These are phyloP conservation scores for Alternaria gaisen DNA, from an alignment of 2,329 filamentous ascomycete genomes.

Conservation along the genomic window DNA sequence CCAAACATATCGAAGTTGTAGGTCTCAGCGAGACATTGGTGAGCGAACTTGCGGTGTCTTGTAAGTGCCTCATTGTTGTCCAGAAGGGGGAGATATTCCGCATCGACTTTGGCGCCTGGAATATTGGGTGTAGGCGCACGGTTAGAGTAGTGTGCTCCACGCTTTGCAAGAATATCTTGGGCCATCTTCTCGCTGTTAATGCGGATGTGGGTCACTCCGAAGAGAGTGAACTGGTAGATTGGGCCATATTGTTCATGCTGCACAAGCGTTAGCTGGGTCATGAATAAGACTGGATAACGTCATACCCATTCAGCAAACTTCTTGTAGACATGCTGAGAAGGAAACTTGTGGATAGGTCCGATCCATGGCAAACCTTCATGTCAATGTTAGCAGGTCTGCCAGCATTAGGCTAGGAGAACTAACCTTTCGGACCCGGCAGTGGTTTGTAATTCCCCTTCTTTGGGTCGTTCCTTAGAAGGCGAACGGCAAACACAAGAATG, in stretches of 20 bases:
- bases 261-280: not conserved
- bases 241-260: slow-evolving; percentile 8
- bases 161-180: slow-evolving; percentile 8
- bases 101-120: slow-evolving; percentile 4
- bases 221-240: slow-evolving; percentile 9
- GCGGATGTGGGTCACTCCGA: not conserved
- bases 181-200: slow-evolving; percentile 10
- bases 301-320: slow-evolving; percentile 8
- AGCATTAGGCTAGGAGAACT: not conserved
- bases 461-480: not conserved
- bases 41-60: slow-evolving; percentile 7
- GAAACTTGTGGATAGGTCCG: not conserved
- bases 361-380: slow-evolving; percentile 8
- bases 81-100: slow-evolving; percentile 6
- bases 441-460: slow-evolving; percentile 6
- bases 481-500: slow-evolving; percentile 4
- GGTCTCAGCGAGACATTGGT: slow-evolving; percentile 6
- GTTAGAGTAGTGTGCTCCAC: slow-evolving; percentile 6
- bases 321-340: slow-evolving; percentile 6
- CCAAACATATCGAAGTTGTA: slow-evolving; percentile 13
- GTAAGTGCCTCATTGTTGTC: slow-evolving; percentile 11
- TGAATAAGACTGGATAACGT: not conserved
- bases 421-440: slow-evolving; percentile 5
- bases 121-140: slow-evolving; percentile 11
- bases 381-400: not conserved